Conservation (phyloP, 306 rosid genomes). For the Inga laurina region DNA sequence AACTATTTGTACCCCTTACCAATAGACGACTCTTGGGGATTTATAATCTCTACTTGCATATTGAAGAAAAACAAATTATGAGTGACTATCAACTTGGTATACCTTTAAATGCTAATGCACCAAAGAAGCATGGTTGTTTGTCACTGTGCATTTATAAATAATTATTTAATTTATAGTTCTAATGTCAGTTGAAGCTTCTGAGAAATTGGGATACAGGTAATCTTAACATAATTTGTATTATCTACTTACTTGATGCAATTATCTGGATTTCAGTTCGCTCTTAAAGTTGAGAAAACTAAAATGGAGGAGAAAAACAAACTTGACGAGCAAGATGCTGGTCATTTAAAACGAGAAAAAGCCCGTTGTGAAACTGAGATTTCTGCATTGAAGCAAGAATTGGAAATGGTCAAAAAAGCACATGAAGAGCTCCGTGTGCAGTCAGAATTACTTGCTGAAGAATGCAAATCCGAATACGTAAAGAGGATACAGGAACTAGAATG, state of each 20-base stretch:
- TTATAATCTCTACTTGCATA: constrained; percentile 2
- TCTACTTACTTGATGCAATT: constrained; percentile 29
- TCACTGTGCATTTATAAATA: not conserved
- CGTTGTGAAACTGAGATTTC: constrained; percentile 62
- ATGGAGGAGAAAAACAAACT: constrained; percentile 75
- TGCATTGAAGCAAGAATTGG: constrained; percentile 66
- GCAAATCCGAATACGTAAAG: constrained; percentile 58
- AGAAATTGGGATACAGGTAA: constrained; percentile 17
- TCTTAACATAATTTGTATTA: constrained; percentile 14
- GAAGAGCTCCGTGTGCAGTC: constrained; percentile 59
- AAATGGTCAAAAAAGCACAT: constrained; percentile 51
- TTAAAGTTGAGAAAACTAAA: constrained; percentile 68
- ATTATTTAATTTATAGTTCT: constrained; percentile 23
- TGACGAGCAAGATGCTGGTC: constrained; percentile 74
- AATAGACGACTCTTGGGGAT: no score
- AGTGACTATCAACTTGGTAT: constrained; percentile 19
- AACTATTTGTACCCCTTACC: not conserved
- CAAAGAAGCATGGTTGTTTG: constrained; percentile 21
- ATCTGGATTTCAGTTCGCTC: constrained; percentile 34
- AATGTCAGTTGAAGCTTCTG: constrained; percentile 7
- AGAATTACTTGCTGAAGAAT: constrained; percentile 67
- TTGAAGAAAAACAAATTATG: not conserved
- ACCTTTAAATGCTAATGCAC: constrained; percentile 22
- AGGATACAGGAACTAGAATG: constrained; percentile 61
- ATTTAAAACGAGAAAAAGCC: constrained; percentile 69